Evolutionary conservation across 129 eudicot genomes (phyloP).

Genomic region (Artemisia tridentata): DNA sequence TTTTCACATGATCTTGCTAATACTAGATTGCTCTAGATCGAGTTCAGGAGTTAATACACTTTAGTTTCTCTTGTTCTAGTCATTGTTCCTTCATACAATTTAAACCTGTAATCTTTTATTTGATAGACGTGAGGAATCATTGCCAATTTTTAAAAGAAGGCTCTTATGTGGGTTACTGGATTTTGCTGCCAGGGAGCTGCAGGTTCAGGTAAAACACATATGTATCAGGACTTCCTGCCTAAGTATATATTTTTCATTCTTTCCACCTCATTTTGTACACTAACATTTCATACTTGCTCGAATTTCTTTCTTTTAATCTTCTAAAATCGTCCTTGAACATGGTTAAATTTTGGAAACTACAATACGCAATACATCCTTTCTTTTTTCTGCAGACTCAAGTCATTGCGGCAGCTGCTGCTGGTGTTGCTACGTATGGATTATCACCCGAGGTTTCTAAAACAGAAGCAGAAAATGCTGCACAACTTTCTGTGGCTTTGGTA

Average conservation of each 20-base stretch:
- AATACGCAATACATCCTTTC: background rate
- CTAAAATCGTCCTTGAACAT: background rate
- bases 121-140: slow-evolving; percentile 83
- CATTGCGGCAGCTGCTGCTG: slow-evolving; percentile 99
- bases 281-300: background rate
- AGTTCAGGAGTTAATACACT: background rate
- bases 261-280: slow-evolving; percentile 6
- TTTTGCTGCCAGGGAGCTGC: slow-evolving; percentile 94
- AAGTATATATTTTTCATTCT: slow-evolving; percentile 3
- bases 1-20: background rate
- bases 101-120: slow-evolving; percentile 5
- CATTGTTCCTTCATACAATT: slow-evolving; percentile 14
- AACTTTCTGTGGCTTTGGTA: slow-evolving; percentile 96
- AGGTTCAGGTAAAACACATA: slow-evolving; percentile 68
- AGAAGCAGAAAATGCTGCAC: slow-evolving; percentile 96
- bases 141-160: slow-evolving; percentile 96
- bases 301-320: slow-evolving; percentile 2
- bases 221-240: background rate
- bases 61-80: slow-evolving; percentile 7
- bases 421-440: slow-evolving; percentile 91
- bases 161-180: slow-evolving; percentile 89
- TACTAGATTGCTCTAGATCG: slow-evolving; percentile 8
- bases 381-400: slow-evolving; percentile 79
- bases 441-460: slow-evolving; percentile 77
- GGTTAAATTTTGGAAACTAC: background rate